Percentiles rank a stretch among this genome's conserved stretches.
Conservation (phyloP, 345 rosid species). For the Kernera saxatilis region DNA sequence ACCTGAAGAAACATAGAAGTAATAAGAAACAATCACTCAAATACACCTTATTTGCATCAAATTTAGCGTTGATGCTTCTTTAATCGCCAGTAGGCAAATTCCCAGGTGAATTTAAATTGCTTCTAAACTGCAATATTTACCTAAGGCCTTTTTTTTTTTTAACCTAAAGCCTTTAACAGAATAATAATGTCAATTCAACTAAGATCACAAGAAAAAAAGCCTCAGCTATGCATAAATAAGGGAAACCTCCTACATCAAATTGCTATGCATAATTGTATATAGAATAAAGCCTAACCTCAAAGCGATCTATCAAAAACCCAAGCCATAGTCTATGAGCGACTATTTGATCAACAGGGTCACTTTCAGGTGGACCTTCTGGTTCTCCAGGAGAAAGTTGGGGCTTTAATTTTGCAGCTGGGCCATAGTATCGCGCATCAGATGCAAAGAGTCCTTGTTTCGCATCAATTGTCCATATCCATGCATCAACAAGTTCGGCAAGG, state of each 20-base stretch:
- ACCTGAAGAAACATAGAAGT: conserved; percentile 44
- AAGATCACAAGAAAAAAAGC: not conserved
- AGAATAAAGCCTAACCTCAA: conserved; percentile 55
- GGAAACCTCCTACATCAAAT: not conserved
- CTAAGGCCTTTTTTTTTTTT: too few relatives aligned
- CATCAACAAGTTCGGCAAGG: conserved; percentile 92
- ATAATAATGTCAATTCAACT: not conserved
- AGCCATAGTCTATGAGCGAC: conserved; percentile 87
- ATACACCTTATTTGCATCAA: not conserved
- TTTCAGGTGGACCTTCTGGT: conserved; percentile 56
- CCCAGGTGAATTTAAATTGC: too few relatives aligned
- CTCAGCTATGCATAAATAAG: not conserved
- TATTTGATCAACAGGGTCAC: conserved; percentile 74
- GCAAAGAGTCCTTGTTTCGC: conserved; percentile 85
- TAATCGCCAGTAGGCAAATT: too few relatives aligned
- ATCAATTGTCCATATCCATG: conserved; percentile 96
- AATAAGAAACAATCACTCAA: not conserved
- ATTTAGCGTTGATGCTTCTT: too few relatives aligned
- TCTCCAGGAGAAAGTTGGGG: conserved; percentile 89
- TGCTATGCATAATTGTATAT: not conserved
- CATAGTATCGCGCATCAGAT: conserved; percentile 56
- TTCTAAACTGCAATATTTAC: not conserved
- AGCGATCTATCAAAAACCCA: conserved; percentile 87
- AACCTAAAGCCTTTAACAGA: not conserved
- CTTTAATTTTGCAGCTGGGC: conserved; percentile 78